Evolutionary conservation across 2,329 filamentous ascomycete species (phyloP), one percentile per base, ranked within the genome.

Genomic region (Fusarium lyarnte): DNA sequence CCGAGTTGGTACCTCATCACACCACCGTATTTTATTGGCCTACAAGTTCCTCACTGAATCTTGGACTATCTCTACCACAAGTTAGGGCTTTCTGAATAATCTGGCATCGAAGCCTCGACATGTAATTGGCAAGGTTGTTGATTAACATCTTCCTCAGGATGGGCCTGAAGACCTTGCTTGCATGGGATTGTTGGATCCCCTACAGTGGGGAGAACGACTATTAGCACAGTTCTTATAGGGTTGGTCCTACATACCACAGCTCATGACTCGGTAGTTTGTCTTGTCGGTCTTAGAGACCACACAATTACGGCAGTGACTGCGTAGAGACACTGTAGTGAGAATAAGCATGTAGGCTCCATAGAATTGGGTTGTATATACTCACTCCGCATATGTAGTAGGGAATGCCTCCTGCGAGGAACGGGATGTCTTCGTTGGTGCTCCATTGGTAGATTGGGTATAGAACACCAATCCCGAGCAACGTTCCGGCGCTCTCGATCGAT

Each of bases 1-100:
- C 8, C 12, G 6, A 35, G 16, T 14, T 13, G n/a, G n/a, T 19
- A 23, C 46, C 46, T 4, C 16, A 35, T 14, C 29, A 35, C 8
- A 19, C 29, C 16, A 10, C 16, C 8, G n/a, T 14, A 2, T 19
- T 19, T 19, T 2, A 10, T 23, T 23, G 9, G 3, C 16, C n/a
- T 23, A 11, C 21, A 19, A 13, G n/a, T 19, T 49, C 29, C 8
- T 13, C 19, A 23, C 3, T 10, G 2, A 14, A 14, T n/a, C 16
- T 2, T 6, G 13, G 3, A 2, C 1, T 14, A 10, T 14, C 3
- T 16, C 9, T 5, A 6, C n/a, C 23, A 17, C 13, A 6, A 3
- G 9, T 17, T 36, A 38, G 13, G 13, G 3, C 9, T 38, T n/a
- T 52, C 9, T 36, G 19, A 9, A 11, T 5, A 36, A 36, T 8